phyloP scores from a whole-genome alignment of 768 basidiomycete genomes.

The Xerocomellus chrysenteron region DNA sequence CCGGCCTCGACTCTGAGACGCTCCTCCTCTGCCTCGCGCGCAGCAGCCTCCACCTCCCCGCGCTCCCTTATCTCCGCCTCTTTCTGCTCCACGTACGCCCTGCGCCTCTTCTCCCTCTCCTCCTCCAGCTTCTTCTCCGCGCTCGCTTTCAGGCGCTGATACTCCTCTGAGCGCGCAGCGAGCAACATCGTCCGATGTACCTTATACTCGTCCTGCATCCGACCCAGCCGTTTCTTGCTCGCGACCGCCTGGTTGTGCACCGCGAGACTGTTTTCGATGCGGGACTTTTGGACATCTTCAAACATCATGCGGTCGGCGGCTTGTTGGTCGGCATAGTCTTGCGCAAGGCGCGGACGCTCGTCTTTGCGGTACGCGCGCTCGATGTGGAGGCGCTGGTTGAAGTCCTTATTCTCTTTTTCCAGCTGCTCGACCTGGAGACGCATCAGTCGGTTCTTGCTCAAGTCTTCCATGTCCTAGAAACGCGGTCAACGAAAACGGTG shows the following conservation, averaged over 20 bases:
- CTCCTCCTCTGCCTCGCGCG: constrained; percentile 38
- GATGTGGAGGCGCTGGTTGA: constrained; percentile 56
- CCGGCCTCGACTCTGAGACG: constrained; percentile 50
- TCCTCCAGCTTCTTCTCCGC: constrained; percentile 74
- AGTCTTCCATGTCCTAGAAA: constrained; percentile 70
- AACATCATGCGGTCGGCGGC: constrained; percentile 70
- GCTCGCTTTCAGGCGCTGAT: constrained; percentile 47
- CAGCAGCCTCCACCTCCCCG: constrained; percentile 26
- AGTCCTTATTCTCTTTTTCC: constrained; percentile 93
- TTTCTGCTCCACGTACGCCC: constrained; percentile 57
- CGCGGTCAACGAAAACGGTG: background rate
- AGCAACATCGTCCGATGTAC: constrained; percentile 52
- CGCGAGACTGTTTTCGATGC: constrained; percentile 52
- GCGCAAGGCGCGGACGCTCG: constrained; percentile 78
- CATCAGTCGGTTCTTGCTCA: constrained; percentile 85
- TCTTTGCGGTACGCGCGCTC: constrained; percentile 95
- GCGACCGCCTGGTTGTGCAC: constrained; percentile 66
- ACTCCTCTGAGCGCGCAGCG: constrained; percentile 62
- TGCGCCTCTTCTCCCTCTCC: constrained; percentile 76
- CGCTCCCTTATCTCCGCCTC: constrained; percentile 41
- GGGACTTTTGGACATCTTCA: constrained; percentile 55
- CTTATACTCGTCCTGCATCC: constrained; percentile 73
- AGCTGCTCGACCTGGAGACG: constrained; percentile 90
- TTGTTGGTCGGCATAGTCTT: constrained; percentile 89
- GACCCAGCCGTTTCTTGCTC: constrained; percentile 69